Percentiles rank a stretch among this genome's conserved stretches.
phyloP scores from a whole-genome alignment of 805 yeast genomes.

The Debaryomyces maramus region DNA sequence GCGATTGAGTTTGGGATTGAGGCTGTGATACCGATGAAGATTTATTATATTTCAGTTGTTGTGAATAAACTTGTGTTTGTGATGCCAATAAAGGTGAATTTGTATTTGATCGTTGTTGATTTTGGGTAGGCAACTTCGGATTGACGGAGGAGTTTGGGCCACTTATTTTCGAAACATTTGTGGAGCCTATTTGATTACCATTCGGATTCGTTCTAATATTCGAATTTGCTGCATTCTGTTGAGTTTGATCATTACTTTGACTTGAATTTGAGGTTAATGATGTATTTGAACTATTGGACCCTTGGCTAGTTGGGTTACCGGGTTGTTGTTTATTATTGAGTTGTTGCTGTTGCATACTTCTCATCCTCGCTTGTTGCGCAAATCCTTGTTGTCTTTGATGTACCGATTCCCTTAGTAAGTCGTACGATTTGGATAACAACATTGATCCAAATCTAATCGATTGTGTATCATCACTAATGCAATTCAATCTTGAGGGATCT shows the following conservation, averaged over 20 bases:
- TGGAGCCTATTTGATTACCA: background rate
- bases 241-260: background rate
- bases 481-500: conserved; percentile 82
- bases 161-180: conserved; percentile 1
- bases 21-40: background rate
- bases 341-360: conserved; percentile 44
- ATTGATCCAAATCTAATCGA: conserved; percentile 88
- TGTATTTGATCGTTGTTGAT: conserved; percentile 5
- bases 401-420: conserved; percentile 71
- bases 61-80: conserved; percentile 3
- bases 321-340: conserved; percentile 14
- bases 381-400: conserved; percentile 58
- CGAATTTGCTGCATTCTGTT: background rate
- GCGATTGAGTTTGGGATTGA: background rate
- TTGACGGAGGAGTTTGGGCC: conserved; percentile 1
- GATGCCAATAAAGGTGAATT: conserved; percentile 12
- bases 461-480: conserved; percentile 83
- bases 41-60: background rate
- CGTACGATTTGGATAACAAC: conserved; percentile 85
- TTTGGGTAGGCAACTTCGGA: conserved; percentile 6
- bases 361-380: conserved; percentile 50
- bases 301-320: background rate
- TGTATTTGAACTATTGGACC: background rate
- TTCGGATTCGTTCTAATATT: background rate
- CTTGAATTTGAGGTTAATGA: background rate